Evolutionary conservation across 2,329 filamentous ascomycete genomes (phyloP), one percentile per base, ranked within the genome.

Genomic region (Alternaria rosae): DNA sequence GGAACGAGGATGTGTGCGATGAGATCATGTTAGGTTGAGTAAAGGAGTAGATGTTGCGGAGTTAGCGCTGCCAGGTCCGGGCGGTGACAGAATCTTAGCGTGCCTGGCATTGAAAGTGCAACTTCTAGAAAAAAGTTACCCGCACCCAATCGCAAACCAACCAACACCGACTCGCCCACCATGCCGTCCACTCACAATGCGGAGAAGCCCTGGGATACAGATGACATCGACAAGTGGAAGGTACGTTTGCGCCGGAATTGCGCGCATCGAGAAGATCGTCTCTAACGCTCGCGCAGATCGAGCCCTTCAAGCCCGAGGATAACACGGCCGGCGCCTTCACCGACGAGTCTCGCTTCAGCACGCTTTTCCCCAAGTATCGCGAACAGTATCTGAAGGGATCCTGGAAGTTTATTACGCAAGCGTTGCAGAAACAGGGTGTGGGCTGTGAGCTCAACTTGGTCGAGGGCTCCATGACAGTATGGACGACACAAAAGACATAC

Each of bases 191-290:
- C 91, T 68, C 89, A 97, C 82, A 91, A 97, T 65, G 91, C 88
- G 70, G 92, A 96, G 4, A 76, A 73, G 63, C 71, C 72, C 93
- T 97, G 94, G 94, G 77, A 97, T 65, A 91, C 94, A 59, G 94
- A 97, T 66, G 95, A 97, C 75, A 92, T 98, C 68, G 94, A 98
- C 82, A 97, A 97, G 80, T 98, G 93, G 93, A 94, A 93, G 85
- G 89, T 90, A 38, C 15, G 72, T 55, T 52, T 23, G 58, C 58
- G 44, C 20, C 25, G 2, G 12, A 7, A 8, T 2, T 54, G 42
- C 44, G 57, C 41, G 26, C 42, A 20, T n/a, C 4, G 28, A 3
- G n/a, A 15, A 26, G 17, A 9, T 3, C 12, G 15, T 10, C 12
- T 12, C 61, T 69, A 25, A 70, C 26, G 5, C 52, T 15, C 21